A percentile compares a stretch with the other conserved stretches of the same genome.
Evolutionary conservation across 2,329 filamentous ascomycete species (phyloP).

Genomic region (Tolypocladium pustulatum): DNA sequence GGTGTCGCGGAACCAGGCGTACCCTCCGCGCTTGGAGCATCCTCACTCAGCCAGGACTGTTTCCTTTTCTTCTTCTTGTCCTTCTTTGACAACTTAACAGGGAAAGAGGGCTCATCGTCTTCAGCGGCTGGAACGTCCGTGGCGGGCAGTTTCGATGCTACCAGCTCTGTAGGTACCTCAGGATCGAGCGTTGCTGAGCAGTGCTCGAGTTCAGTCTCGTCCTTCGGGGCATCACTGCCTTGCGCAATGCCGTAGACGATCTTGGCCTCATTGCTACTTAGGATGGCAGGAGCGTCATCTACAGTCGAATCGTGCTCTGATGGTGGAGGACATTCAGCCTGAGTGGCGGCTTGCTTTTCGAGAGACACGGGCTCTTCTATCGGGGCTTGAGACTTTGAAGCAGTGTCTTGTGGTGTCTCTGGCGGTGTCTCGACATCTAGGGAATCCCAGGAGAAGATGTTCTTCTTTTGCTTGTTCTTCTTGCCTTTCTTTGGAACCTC

Average conservation of each 20-base stretch:
- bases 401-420: background rate
- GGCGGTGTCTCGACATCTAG: background rate
- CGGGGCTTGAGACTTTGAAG: background rate
- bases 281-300: background rate
- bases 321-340: background rate
- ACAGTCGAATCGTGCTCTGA: background rate
- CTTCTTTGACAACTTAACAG: slow-evolving; percentile 21
- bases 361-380: background rate
- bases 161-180: background rate
- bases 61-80: slow-evolving; percentile 24
- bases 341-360: background rate
- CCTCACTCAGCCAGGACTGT: slow-evolving; percentile 4
- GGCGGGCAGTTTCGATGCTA: background rate
- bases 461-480: slow-evolving; percentile 11
- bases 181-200: background rate
- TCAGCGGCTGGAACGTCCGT: background rate
- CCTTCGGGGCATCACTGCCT: background rate
- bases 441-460: slow-evolving; percentile 3
- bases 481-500: slow-evolving; percentile 4
- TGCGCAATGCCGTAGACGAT: background rate
- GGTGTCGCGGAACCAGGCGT: slow-evolving; percentile 1
- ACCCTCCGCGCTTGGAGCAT: background rate
- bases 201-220: background rate
- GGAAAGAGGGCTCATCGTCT: slow-evolving; percentile 2
- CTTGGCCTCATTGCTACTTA: background rate